phyloP scores from a whole-genome alignment of 177 flowering plant genomes.

The Vitis hybrid region DNA sequence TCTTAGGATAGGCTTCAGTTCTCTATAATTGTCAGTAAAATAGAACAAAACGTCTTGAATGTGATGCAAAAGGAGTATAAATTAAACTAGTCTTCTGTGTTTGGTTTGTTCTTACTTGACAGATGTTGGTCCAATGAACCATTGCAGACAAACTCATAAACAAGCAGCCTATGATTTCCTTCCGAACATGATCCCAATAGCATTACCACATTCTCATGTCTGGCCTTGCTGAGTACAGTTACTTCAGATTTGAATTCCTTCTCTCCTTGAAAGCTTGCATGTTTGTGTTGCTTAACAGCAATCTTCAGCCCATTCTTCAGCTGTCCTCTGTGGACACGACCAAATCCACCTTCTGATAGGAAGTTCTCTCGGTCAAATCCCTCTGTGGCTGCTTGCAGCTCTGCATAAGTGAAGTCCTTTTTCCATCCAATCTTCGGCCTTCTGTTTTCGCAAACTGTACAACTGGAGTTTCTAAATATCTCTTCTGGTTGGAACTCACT shows the following conservation, averaged over 20 bases:
- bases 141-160: conserved; percentile 68
- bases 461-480: conserved; percentile 25
- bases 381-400: conserved; percentile 54
- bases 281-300: conserved; percentile 60
- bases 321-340: conserved; percentile 53
- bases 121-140: conserved; percentile 64
- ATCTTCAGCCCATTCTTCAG: conserved; percentile 39
- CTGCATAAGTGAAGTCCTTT: conserved; percentile 50
- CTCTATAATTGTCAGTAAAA: background rate
- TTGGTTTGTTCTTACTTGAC: conserved; percentile 38
- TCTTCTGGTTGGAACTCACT: conserved; percentile 23
- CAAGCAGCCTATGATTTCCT: conserved; percentile 53
- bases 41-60: background rate
- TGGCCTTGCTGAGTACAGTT: conserved; percentile 49
- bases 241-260: conserved; percentile 61
- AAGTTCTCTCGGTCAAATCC: conserved; percentile 41
- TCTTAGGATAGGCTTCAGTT: background rate
- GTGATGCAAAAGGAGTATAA: background rate
- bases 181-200: conserved; percentile 66
- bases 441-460: conserved; percentile 41
- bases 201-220: conserved; percentile 65
- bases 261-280: conserved; percentile 59
- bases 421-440: conserved; percentile 45
- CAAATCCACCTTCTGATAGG: conserved; percentile 63
- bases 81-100: background rate